Conservation (phyloP, 495 filamentous ascomycete species). For the Symbiotaphrina buchneri region DNA sequence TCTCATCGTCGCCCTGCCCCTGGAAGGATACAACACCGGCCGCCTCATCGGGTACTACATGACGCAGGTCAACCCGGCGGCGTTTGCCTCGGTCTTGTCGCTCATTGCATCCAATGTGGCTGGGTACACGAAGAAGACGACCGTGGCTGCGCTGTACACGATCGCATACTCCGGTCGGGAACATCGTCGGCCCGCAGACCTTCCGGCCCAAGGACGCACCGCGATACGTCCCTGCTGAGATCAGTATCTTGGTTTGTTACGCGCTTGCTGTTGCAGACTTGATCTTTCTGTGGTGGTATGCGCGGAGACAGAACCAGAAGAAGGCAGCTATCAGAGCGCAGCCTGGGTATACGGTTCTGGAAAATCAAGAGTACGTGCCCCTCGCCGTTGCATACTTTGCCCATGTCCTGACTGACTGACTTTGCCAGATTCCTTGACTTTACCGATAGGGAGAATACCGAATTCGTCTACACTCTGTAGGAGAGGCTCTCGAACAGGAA, state of each 20-base stretch:
- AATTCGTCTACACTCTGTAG: constrained; percentile 14
- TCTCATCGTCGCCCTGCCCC: constrained; percentile 40
- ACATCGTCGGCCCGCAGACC: constrained; percentile 36
- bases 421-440: neutral
- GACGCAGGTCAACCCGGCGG: constrained; percentile 32
- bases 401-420: no score
- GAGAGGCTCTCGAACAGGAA: no score
- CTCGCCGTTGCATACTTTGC: constrained; percentile 33
- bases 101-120: constrained; percentile 43
- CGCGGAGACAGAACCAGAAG: constrained; percentile 31
- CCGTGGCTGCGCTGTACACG: constrained; percentile 45
- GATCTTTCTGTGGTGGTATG: constrained; percentile 39
- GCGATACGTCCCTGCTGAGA: constrained; percentile 10
- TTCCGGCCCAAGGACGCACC: constrained; percentile 26
- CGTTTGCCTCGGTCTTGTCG: constrained; percentile 31
- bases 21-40: constrained; percentile 30
- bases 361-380: constrained; percentile 18
- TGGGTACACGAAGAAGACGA: constrained; percentile 59
- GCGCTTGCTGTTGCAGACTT: constrained; percentile 29
- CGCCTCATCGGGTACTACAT: constrained; percentile 42
- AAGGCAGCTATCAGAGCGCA: constrained; percentile 28
- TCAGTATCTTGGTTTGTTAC: constrained; percentile 44
- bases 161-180: constrained; percentile 38
- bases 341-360: constrained; percentile 25
- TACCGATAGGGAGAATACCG: constrained; percentile 15